Percentiles rank a stretch among this genome's conserved stretches.
Conservation (phyloP, 1,139 yeast genomes). For the Pichia sp. region DNA sequence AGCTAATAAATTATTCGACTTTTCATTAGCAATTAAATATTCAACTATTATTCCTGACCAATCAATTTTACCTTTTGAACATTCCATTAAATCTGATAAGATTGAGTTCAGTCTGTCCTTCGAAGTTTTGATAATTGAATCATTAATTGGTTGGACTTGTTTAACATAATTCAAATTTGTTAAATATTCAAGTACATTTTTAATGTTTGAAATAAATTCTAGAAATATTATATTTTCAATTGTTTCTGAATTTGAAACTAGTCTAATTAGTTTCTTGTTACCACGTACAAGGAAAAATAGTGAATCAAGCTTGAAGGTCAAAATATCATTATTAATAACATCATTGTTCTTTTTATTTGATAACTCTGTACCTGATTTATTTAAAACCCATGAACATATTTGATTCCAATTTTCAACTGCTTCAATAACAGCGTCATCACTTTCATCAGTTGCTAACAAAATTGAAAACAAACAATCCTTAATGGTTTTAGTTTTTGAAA, state of each 20-base stretch:
- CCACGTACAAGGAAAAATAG: slow-evolving; percentile 50
- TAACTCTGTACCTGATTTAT: slow-evolving; percentile 11
- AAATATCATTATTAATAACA: slow-evolving; percentile 32
- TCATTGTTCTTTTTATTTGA: slow-evolving; percentile 24
- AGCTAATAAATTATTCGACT: not conserved
- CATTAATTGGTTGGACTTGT: slow-evolving; percentile 25
- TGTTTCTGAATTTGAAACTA: not conserved
- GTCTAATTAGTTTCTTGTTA: slow-evolving; percentile 32
- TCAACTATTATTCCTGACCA: slow-evolving; percentile 51
- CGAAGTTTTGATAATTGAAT: slow-evolving; percentile 35
- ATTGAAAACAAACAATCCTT: slow-evolving; percentile 38
- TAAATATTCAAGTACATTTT: slow-evolving; percentile 42
- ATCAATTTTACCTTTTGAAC: slow-evolving; percentile 32
- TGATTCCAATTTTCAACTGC: slow-evolving; percentile 30
- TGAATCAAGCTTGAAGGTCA: slow-evolving; percentile 66
- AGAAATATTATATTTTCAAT: not conserved
- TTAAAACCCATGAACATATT: slow-evolving; percentile 24
- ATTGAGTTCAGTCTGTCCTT: slow-evolving; percentile 62
- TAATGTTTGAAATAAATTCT: slow-evolving; percentile 32
- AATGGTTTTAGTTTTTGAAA: slow-evolving; percentile 68
- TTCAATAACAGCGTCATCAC: slow-evolving; percentile 2
- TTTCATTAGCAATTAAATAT: slow-evolving; percentile 25
- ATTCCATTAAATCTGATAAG: slow-evolving; percentile 49
- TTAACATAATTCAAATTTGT: slow-evolving; percentile 9
- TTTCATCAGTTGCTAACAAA: not conserved